Conservation (phyloP, 441 rosid species). For the Arabidopsis lyrata region DNA sequence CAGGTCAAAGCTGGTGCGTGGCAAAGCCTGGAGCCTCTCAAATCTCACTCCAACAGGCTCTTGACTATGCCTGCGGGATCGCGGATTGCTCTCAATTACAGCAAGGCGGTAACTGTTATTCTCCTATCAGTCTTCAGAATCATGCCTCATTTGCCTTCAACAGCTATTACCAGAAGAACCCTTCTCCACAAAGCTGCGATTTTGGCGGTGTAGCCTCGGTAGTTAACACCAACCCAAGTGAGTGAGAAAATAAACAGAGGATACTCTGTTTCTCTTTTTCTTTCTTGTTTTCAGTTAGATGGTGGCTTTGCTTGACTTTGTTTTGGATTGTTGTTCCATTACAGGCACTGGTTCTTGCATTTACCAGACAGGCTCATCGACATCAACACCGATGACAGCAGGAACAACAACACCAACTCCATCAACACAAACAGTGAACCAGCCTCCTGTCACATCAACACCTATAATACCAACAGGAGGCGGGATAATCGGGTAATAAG, state of each 20-base stretch:
- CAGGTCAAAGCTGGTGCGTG: conserved; percentile 93
- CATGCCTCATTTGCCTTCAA: conserved; percentile 97
- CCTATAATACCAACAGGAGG: conserved; percentile 52
- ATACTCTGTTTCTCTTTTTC: conserved; percentile 8
- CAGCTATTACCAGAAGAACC: conserved; percentile 90
- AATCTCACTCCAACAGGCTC: conserved; percentile 66
- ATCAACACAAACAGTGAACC: conserved; percentile 47
- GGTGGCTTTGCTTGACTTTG: neutral
- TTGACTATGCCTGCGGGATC: conserved; percentile 95
- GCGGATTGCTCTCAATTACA: conserved; percentile 92
- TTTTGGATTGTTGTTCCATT: conserved; percentile 26
- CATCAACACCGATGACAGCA: conserved; percentile 56
- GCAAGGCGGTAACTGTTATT: conserved; percentile 84
- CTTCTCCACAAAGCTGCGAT: conserved; percentile 82
- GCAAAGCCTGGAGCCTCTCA: conserved; percentile 69
- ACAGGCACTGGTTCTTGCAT: conserved; percentile 88
- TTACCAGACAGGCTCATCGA: conserved; percentile 61
- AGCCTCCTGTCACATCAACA: conserved; percentile 48
- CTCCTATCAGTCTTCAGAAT: conserved; percentile 68
- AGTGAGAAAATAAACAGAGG: conserved; percentile 41
- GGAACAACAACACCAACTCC: conserved; percentile 51
- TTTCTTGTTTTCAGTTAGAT: neutral
- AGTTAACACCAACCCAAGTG: conserved; percentile 81
- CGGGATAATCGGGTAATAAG: conserved; percentile 59
- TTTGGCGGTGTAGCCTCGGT: conserved; percentile 80